Base-by-base conservation (phyloP, 1,284 basidiomycete genomes). In the Tilletia horrida region DNA sequence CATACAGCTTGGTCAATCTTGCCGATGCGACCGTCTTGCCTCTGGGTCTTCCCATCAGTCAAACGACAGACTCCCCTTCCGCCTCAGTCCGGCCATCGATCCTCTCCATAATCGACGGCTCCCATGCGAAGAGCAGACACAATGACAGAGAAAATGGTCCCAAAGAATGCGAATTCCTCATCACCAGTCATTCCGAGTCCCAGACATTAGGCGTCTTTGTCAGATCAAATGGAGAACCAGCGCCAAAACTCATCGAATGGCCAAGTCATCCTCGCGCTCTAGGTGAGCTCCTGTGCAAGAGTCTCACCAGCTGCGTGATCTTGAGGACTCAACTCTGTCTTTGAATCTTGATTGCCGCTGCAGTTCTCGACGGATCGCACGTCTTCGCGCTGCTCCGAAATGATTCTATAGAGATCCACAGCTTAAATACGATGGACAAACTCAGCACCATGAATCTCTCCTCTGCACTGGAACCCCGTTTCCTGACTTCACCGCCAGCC, bases 151-250 rank as follows among this genome's bases (percentile, higher is more conserved):
- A 6, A 6, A 16, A 48, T 4, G 11, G 14, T 21, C 25, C 43
- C n/a, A 29, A 63, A 66, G 55, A 29, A 42, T 74, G 74, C 69
- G 76, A 76, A 43, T 81, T 80, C 40, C 71, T 81, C 3, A 72
- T 81, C 70, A 81, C 79, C 0, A 76, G 75, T 35, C 78, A 81
- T 68, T 74, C 74, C 14, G 72, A 74, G 21, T 63, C 69, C 25
- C 69, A 72, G 62, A 79, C 79, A 4, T 67, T 81, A 6, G 79
- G 79, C 16, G 79, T 79, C 7, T 80, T 81, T 62, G 69, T 81
- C 63, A 75, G 67, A 25, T 59, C 71, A 2, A 71, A 77, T 6
- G 79, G 79, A 45, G 79, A 80, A 68, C 78, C 78, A 1, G 73
- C 73, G 3, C 74, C 76, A 3, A 76, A 73, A 64, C 67, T 81